Evolutionary conservation across 352 stramenopile genomes (phyloP).

Genomic region (Stramenopiles sp.): DNA sequence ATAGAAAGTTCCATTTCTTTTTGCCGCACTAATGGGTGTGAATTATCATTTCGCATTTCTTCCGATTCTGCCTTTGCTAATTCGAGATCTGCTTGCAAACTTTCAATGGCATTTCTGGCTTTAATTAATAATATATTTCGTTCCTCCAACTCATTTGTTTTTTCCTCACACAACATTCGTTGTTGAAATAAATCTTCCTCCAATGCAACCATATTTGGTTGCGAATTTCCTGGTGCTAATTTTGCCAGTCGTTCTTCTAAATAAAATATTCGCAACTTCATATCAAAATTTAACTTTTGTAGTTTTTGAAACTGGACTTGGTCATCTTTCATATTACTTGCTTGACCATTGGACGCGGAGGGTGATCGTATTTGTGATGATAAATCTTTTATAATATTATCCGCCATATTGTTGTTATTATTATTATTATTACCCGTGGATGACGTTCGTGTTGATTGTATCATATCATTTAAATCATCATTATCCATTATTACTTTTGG

Average conservation of each 20-base stretch:
- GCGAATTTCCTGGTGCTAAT: background rate
- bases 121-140: background rate
- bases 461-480: background rate
- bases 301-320: background rate
- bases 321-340: background rate
- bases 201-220: background rate
- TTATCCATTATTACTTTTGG: background rate
- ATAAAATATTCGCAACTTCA: slow-evolving; percentile 9
- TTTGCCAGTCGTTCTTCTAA: slow-evolving; percentile 7
- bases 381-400: background rate
- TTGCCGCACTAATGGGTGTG: background rate
- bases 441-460: slow-evolving; percentile 14
- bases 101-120: background rate
- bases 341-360: background rate
- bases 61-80: background rate
- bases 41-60: background rate
- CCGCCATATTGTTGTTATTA: background rate
- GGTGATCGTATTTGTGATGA: background rate
- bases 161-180: slow-evolving; percentile 8
- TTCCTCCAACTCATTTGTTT: background rate
- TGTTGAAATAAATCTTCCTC: slow-evolving; percentile 8
- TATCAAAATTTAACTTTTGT: slow-evolving; percentile 6
- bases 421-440: slow-evolving; percentile 19
- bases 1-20: background rate
- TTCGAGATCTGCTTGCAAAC: background rate